Conservation (phyloP, 495 filamentous ascomycete genomes). For the Aspergillus ellipticus region DNA sequence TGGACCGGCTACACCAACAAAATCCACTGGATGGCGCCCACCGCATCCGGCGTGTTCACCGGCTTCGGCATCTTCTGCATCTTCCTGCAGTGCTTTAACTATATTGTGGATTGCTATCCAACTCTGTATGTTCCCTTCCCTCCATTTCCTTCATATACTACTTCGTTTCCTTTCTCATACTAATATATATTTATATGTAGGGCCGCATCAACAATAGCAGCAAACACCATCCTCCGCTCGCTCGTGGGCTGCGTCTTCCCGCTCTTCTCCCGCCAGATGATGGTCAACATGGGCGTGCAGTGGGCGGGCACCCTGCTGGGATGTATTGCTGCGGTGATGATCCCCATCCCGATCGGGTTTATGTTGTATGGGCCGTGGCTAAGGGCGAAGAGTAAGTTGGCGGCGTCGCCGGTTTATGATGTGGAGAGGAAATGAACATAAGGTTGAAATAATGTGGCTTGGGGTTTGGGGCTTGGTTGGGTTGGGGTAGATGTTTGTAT, state of each 20-base stretch:
- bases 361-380: constrained; percentile 31
- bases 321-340: constrained; percentile 62
- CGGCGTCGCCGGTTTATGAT: constrained; percentile 10
- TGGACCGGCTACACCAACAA: constrained; percentile 34
- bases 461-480: no score
- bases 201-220: constrained; percentile 83
- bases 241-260: constrained; percentile 75
- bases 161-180: no score
- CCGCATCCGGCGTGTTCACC: constrained; percentile 28
- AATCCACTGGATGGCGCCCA: constrained; percentile 36
- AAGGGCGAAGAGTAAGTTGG: constrained; percentile 32
- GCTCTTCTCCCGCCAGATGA: constrained; percentile 80
- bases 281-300: constrained; percentile 70
- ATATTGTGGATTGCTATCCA: constrained; percentile 40
- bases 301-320: constrained; percentile 79
- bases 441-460: no score
- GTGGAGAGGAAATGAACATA: constrained; percentile 1
- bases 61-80: constrained; percentile 36
- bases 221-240: constrained; percentile 83
- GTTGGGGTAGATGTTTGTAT: no score
- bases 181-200: constrained; percentile 25
- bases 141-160: no score
- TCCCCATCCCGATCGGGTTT: constrained; percentile 63
- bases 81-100: constrained; percentile 40
- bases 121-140: constrained; percentile 61